phyloP scores from a whole-genome alignment of 75 land plant species.

The Azolla pinnata region DNA sequence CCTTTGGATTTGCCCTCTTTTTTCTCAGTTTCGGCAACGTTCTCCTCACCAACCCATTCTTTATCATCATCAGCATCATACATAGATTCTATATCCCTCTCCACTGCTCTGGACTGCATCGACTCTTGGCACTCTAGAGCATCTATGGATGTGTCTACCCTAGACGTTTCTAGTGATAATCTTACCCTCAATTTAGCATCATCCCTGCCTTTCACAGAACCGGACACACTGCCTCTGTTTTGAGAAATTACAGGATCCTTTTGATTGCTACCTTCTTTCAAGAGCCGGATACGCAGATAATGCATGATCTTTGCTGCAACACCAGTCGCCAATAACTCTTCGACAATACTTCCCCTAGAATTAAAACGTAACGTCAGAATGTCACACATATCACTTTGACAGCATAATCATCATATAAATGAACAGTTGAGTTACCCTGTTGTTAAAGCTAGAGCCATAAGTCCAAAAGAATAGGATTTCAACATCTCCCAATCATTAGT shows the following conservation, averaged over 20 bases:
- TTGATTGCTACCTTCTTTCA: conserved; percentile 55
- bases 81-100: conserved; percentile 16
- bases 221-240: conserved; percentile 3
- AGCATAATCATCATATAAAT: too few relatives aligned
- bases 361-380: too few relatives aligned
- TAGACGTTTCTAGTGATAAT: conserved; percentile 34
- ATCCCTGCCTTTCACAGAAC: conserved; percentile 41
- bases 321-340: conserved; percentile 78
- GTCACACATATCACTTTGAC: too few relatives aligned
- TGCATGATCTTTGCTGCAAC: conserved; percentile 91
- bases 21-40: conserved; percentile 27
- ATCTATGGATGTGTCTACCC: too few relatives aligned
- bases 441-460: conserved; percentile 54
- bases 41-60: conserved; percentile 37
- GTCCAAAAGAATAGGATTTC: conserved; percentile 86
- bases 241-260: conserved; percentile 21
- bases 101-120: conserved; percentile 30
- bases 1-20: conserved; percentile 39
- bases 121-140: too few relatives aligned
- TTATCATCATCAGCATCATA: conserved; percentile 31
- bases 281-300: conserved; percentile 58
- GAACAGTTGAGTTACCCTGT: conserved; percentile 51
- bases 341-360: conserved; percentile 75
- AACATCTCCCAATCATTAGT: conserved; percentile 70
- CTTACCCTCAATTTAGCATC: conserved; percentile 42